Conservation (phyloP, 2,329 filamentous ascomycete species). For the Exserohilum turcica region DNA sequence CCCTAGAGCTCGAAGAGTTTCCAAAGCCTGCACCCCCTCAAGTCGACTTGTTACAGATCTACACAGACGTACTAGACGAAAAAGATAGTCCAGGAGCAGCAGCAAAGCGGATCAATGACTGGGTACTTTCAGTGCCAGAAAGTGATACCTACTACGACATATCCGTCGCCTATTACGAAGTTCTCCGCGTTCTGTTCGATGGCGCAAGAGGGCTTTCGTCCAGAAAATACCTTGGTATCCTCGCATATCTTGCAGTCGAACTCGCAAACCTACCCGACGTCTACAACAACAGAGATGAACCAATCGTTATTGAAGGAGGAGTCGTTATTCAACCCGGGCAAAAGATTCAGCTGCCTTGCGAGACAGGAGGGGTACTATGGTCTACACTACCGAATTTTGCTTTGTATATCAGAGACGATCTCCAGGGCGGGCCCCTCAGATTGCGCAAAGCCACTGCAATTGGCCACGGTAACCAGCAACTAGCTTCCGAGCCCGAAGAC, state of each 20-base stretch:
- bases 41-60: not conserved
- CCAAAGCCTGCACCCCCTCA: not conserved
- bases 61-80: not conserved
- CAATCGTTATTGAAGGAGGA: not conserved
- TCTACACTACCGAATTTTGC: not conserved
- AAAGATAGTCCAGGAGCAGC: not conserved
- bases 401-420: not conserved
- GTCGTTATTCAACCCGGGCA: not conserved
- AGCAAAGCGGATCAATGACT: not conserved
- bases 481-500: not conserved
- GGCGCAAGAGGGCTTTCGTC: not conserved
- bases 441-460: not conserved
- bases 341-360: not conserved
- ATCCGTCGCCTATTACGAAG: not conserved
- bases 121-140: not conserved
- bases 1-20: not conserved
- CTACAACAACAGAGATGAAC: not conserved
- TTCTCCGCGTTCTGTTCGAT: not conserved
- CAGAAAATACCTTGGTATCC: not conserved
- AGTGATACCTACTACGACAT: not conserved
- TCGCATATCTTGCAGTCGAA: not conserved
- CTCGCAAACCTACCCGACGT: not conserved
- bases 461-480: not conserved
- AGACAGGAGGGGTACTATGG: not conserved
- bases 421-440: not conserved